Percentiles rank a stretch among this genome's conserved stretches.
These are phyloP conservation scores for Aspergillus sp. DNA, from an alignment of 2,329 filamentous ascomycete species.

Conservation along the genomic window DNA sequence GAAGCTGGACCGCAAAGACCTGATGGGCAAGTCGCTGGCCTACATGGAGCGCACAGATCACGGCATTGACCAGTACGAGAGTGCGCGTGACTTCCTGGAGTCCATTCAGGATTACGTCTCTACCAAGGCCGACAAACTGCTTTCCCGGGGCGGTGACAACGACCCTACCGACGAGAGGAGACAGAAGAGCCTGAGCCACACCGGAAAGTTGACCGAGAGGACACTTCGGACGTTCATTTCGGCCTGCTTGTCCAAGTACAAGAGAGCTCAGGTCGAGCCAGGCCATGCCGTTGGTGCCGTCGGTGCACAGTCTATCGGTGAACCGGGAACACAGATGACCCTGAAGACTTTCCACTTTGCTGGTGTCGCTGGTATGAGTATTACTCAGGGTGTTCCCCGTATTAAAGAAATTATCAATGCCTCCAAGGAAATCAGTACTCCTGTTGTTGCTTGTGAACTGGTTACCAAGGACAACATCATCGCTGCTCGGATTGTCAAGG, in stretches of 20 bases:
- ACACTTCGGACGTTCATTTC: conserved; percentile 71
- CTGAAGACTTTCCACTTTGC: conserved; percentile 99
- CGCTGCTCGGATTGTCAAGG: conserved; percentile 85
- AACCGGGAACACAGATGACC: conserved; percentile 98
- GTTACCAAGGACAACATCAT: conserved; percentile 67
- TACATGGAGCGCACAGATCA: conserved; percentile 66
- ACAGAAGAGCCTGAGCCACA: conserved; percentile 52
- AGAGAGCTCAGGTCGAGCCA: conserved; percentile 83
- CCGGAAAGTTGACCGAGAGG: conserved; percentile 72
- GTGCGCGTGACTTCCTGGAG: conserved; percentile 71
- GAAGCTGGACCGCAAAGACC: conserved; percentile 56
- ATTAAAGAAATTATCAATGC: conserved; percentile 99
- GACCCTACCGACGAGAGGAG: conserved; percentile 23
- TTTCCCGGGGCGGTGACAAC: conserved; percentile 26
- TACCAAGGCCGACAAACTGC: conserved; percentile 56
- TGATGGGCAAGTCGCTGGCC: conserved; percentile 55
- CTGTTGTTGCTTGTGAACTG: conserved; percentile 81
- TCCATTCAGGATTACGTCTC: conserved; percentile 68
- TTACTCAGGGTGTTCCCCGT: conserved; percentile 97
- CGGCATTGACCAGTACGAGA: conserved; percentile 69
- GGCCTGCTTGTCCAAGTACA: conserved; percentile 82
- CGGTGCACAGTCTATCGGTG: conserved; percentile 94
- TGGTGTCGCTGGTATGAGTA: conserved; percentile 98
- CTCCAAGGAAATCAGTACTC: conserved; percentile 86
- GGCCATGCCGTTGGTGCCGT: conserved; percentile 95